Conservation (phyloP, 2,329 filamentous ascomycete genomes). For the Coniochaeta sp. region DNA sequence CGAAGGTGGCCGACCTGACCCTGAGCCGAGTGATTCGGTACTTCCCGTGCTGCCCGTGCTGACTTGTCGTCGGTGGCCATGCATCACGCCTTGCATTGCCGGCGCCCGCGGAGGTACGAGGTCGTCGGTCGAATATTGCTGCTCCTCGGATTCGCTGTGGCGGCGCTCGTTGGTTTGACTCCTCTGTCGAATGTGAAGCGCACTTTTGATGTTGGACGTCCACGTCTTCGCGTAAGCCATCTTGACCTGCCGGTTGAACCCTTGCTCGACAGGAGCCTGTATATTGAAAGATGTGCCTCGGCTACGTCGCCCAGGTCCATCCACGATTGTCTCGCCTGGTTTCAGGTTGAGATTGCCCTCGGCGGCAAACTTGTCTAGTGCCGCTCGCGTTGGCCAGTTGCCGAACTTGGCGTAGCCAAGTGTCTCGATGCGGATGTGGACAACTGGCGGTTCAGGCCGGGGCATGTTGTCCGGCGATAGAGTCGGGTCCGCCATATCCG, state of each 20-base stretch:
- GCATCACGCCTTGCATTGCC: neutral
- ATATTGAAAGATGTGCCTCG: neutral
- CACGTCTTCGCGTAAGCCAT: constrained; percentile 50
- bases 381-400: constrained; percentile 33
- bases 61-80: constrained; percentile 19
- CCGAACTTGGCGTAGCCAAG: constrained; percentile 52
- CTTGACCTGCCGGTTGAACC: constrained; percentile 46
- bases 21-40: neutral
- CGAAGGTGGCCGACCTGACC: constrained; percentile 17
- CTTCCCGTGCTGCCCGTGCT: constrained; percentile 13
- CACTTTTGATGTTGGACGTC: constrained; percentile 36
- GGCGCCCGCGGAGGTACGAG: constrained; percentile 13
- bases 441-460: constrained; percentile 26
- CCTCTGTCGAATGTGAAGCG: constrained; percentile 26
- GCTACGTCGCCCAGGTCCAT: neutral
- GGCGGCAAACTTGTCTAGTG: constrained; percentile 19
- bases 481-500: constrained; percentile 13
- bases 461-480: constrained; percentile 17
- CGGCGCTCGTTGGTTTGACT: neutral
- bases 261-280: constrained; percentile 11
- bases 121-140: constrained; percentile 6
- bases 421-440: constrained; percentile 45
- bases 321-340: constrained; percentile 2
- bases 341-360: neutral
- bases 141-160: neutral